These are phyloP conservation scores for Penicillium herquei DNA, from an alignment of 495 filamentous ascomycete genomes.

Conservation along the genomic window DNA sequence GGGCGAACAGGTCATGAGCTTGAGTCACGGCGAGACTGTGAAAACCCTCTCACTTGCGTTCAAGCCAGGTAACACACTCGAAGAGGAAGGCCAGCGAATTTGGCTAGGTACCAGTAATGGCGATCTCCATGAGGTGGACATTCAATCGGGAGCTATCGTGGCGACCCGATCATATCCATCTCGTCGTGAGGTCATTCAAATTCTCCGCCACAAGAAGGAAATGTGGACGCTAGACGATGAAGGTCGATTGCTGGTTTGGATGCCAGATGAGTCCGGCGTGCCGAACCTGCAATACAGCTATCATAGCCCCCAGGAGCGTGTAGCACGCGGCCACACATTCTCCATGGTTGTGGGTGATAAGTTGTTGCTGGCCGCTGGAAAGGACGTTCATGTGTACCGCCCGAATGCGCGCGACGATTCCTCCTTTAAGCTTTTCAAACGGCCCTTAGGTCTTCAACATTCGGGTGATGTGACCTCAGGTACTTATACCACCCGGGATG, in stretches of 20 bases:
- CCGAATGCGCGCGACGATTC: constrained; percentile 65
- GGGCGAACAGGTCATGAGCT: constrained; percentile 75
- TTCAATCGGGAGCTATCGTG: constrained; percentile 64
- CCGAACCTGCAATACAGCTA: constrained; percentile 67
- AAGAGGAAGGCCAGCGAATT: constrained; percentile 77
- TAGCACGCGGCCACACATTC: constrained; percentile 81
- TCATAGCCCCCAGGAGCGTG: constrained; percentile 62
- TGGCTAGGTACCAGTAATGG: constrained; percentile 90
- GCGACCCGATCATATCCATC: constrained; percentile 69
- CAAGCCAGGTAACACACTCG: constrained; percentile 69
- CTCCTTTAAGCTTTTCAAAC: constrained; percentile 68
- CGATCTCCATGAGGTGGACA: constrained; percentile 85
- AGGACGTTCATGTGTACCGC: constrained; percentile 79
- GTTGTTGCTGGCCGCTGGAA: constrained; percentile 87
- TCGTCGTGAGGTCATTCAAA: constrained; percentile 80
- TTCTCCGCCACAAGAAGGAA: constrained; percentile 79
- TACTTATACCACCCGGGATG: constrained; percentile 67
- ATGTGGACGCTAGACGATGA: constrained; percentile 95
- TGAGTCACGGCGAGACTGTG: constrained; percentile 74
- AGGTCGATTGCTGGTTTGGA: constrained; percentile 86
- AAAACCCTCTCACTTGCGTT: constrained; percentile 80
- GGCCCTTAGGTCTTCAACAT: constrained; percentile 63
- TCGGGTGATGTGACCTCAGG: constrained; percentile 89
- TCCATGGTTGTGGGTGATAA: constrained; percentile 77
- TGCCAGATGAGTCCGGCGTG: constrained; percentile 68